phyloP scores from a whole-genome alignment of 139 green algal species.

The Limnomonas spitsbergensis region DNA sequence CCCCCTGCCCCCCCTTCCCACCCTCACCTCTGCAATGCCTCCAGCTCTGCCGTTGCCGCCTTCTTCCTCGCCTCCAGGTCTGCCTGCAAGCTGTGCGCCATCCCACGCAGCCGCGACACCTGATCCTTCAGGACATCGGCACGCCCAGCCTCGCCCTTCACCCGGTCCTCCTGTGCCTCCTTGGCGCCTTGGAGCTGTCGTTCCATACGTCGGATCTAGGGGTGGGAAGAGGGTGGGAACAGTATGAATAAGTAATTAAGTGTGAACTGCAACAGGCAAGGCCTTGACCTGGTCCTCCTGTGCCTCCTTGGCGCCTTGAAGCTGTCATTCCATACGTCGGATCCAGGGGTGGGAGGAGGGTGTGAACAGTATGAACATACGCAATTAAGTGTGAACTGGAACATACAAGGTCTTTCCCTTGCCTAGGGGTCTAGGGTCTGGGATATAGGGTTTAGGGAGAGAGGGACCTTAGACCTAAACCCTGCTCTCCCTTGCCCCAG shows the following conservation, averaged over 20 bases:
- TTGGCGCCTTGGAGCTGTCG: conserved; percentile 37
- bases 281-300: conserved; percentile 46
- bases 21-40: conserved; percentile 51
- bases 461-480: too few species aligned
- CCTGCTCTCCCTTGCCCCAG: too few species aligned
- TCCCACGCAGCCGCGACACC: conserved; percentile 42
- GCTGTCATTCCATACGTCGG: conserved; percentile 45
- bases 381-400: neutral
- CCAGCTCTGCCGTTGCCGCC: conserved; percentile 32
- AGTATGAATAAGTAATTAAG: neutral
- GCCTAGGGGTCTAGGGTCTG: too few species aligned
- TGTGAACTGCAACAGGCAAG: neutral
- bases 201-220: conserved; percentile 56
- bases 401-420: conserved; percentile 18
- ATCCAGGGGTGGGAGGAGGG: conserved; percentile 33
- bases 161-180: conserved; percentile 52
- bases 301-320: conserved; percentile 42
- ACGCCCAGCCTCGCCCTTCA: conserved; percentile 22
- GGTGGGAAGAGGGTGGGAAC: neutral
- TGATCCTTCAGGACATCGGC: conserved; percentile 47
- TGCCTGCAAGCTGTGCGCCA: conserved; percentile 31
- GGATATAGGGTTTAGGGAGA: too few species aligned
- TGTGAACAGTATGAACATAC: neutral
- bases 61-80: conserved; percentile 48
- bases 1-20: neutral